A percentile compares a stretch with the other conserved stretches of the same genome.
phyloP scores from a whole-genome alignment of 1,284 basidiomycete species.

The Trichosporon sp. region DNA sequence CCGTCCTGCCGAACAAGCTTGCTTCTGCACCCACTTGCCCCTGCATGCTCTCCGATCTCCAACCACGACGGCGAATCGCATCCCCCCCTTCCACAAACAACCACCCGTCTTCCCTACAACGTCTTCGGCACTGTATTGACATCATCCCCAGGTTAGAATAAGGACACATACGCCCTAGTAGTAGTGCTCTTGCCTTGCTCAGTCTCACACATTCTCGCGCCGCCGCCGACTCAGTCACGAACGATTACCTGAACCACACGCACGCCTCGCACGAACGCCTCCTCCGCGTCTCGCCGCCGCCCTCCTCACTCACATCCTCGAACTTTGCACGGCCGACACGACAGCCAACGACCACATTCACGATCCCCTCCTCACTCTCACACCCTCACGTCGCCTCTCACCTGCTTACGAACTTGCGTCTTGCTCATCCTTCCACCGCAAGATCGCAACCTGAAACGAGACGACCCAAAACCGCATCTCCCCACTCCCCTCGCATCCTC shows the following conservation, averaged over 20 bases:
- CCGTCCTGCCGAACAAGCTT: neutral
- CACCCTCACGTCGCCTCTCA: neutral
- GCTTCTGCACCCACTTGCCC: neutral
- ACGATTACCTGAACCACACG: neutral
- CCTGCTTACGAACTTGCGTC: neutral
- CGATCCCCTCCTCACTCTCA: neutral
- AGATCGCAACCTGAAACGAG: neutral
- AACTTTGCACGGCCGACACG: neutral
- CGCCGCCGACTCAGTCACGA: neutral
- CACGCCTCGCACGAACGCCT: neutral
- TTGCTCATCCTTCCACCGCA: neutral
- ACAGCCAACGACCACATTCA: neutral
- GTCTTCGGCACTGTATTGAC: neutral
- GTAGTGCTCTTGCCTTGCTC: no score
- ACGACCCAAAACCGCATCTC: neutral
- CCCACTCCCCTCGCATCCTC: neutral
- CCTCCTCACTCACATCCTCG: neutral
- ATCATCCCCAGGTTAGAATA: neutral
- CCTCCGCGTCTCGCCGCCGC: neutral
- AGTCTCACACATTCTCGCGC: neutral
- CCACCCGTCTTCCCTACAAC: neutral
- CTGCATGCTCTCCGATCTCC: neutral
- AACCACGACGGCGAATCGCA: neutral
- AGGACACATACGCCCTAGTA: no score
- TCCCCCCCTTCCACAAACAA: neutral